phyloP scores from a whole-genome alignment of 2,329 filamentous ascomycete genomes.

The Decorospora gaudefroyi region DNA sequence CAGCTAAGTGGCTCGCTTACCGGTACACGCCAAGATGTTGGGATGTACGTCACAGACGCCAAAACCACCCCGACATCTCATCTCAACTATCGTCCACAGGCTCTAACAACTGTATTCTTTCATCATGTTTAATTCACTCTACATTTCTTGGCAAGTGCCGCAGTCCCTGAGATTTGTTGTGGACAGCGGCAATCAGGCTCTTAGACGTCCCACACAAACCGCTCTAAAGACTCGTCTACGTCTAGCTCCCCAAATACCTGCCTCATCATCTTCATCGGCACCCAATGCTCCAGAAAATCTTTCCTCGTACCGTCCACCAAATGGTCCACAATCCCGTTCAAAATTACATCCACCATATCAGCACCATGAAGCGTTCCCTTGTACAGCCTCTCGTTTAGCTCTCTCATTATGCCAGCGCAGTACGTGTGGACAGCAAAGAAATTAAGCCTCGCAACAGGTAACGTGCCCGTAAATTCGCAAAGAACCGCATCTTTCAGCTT shows the following conservation, averaged over 20 bases:
- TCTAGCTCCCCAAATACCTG: background rate
- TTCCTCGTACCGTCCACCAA: background rate
- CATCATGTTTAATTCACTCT: too few relatives aligned
- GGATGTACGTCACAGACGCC: too few relatives aligned
- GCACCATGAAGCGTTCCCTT: background rate
- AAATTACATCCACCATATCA: background rate
- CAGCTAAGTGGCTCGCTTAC: too few relatives aligned
- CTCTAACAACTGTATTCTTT: too few relatives aligned
- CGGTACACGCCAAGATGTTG: too few relatives aligned
- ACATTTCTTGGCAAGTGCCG: too few relatives aligned
- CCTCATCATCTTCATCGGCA: background rate
- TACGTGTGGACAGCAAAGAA: background rate
- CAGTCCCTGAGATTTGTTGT: too few relatives aligned
- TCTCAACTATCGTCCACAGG: too few relatives aligned
- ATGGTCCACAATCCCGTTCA: background rate
- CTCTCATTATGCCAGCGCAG: background rate
- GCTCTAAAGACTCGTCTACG: background rate
- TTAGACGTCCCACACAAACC: background rate
- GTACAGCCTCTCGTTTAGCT: background rate
- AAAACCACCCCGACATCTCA: too few relatives aligned
- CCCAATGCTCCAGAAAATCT: background rate
- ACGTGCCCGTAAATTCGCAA: background rate
- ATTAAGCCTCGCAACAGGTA: background rate
- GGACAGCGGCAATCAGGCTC: too few relatives aligned
- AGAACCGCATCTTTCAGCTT: background rate